Evolutionary conservation across 2,329 filamentous ascomycete species (phyloP), one percentile per base, ranked within the genome.

Genomic region (Colletotrichum karsti): DNA sequence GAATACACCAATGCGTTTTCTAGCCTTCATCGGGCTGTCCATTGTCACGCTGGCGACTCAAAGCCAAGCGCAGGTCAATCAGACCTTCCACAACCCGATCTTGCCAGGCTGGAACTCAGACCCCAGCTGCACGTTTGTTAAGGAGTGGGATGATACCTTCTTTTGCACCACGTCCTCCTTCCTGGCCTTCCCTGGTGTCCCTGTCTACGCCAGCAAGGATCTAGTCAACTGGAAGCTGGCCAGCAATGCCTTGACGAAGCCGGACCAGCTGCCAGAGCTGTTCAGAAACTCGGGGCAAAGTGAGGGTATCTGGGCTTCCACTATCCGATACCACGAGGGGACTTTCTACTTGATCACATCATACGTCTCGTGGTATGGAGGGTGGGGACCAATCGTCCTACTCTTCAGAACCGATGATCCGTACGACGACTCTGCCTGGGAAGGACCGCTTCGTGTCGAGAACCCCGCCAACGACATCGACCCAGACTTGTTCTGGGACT

Each of bases 91-190:
- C 41, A 87, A 86, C 72, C 84, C 84, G 0, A 78, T 86, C 6
- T 74, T 87, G 2, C 82, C 84, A 1, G 85, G 85, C 3, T 86
- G 81, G 76, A 80, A 85, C 69, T 81, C 84, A 0, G 84, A 87
- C 71, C 84, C 84, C 2, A 81, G 78, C 3, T 83, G 82, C 58
- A 77, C 80, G 5, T 78, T 79, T 54, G 74, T 83, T 42, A 71
- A 74, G 20, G 74, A 81, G 26, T 73, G 74, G 22, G 73, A 83
- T 22, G 77, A 80, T n/a, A 83, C 80, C 12, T 87, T 85, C 72
- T 86, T 84, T 73, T 86, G 84, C 70, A 83, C 81, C 4, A 83
- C 83, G 0, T 87, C 85, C 1, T 85, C 83, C 0, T 88, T 88
- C 72, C 81, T 84, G 63, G 77, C 80, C 0, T 87, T 87, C 68